Evolutionary conservation across 1,139 yeast species (phyloP), one percentile per base, ranked within the genome.

Genomic region (Blastobotrys arbuscula): DNA sequence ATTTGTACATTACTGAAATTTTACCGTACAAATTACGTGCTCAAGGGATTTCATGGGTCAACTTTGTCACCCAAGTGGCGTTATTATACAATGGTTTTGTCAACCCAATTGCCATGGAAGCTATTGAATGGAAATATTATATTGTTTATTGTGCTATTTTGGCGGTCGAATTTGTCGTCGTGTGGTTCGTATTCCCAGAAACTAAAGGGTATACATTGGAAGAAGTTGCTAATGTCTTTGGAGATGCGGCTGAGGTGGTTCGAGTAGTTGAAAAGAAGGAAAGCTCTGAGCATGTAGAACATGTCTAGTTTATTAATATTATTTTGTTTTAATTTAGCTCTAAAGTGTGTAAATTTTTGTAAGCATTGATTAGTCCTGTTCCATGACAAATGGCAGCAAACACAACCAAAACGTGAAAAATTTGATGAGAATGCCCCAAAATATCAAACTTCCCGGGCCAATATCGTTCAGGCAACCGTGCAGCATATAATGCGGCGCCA

Each of bases 171-270:
- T 36, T 52, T 15, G 35, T 48, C 10, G 46, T 85, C 62, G 84
- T 85, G 41, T 84, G 72, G 69, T 82, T 87, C 75, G 79, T 87
- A 61, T 85, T 88, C 63, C 98, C 98, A 31, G 98, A 90, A 69
- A 80, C 94, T 42, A 80, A 94, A 3, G 94, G 95, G 37, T 76
- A 89, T 64, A 90, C 87, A 60, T 75, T 90, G 58, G 97, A 92
- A 66, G 97, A 90, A 68, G 87, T 95, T 41, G 46, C 48, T 6
- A 36, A 15, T 3, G 50, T 47, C 28, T 50, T 50, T 41, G 52
- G 50, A 10, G 52, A 45, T 37, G 47, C 39, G 13, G 23, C 39
- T 19, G 42, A 42, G 10, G 41, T n/a, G 10, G 48, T 34, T n/a
- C 20, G 9, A 6, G 12, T 36, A 16, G 42, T 26, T 35, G 39